phyloP scores from a whole-genome alignment of 371 early-diverging fungal genomes.

The Phascolomyces articulosus region DNA sequence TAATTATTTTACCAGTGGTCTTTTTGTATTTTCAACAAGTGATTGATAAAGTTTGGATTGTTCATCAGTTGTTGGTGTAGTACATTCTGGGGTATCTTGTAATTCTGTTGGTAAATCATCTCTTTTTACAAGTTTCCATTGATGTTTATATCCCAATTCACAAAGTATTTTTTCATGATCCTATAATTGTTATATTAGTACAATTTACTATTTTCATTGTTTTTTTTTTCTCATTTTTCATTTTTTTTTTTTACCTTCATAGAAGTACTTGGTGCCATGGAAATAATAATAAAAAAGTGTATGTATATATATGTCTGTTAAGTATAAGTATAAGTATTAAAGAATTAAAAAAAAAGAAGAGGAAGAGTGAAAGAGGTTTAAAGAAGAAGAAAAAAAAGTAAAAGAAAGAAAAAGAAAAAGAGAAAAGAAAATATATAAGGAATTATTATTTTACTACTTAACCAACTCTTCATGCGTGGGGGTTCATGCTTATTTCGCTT shows the following conservation, averaged over 20 bases:
- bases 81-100: background rate
- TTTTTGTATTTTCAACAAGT: conserved; percentile 16
- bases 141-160: conserved; percentile 14
- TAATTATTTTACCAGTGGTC: conserved; percentile 17
- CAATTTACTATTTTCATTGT: too few species aligned
- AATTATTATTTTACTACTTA: background rate
- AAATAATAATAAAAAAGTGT: background rate
- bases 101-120: conserved; percentile 10
- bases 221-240: too few species aligned
- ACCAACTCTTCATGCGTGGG: too few species aligned
- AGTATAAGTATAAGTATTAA: too few species aligned
- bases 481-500: background rate
- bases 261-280: background rate
- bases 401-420: background rate
- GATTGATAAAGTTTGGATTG: conserved; percentile 5
- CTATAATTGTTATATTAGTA: conserved; percentile 1
- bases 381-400: conserved; percentile 3
- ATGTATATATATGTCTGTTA: too few species aligned
- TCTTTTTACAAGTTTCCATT: conserved; percentile 16
- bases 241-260: too few species aligned
- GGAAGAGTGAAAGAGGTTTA: background rate
- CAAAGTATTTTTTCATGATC: conserved; percentile 11
- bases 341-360: conserved; percentile 13
- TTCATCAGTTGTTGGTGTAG: background rate
- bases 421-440: background rate